Conservation (phyloP, 441 rosid genomes). For the Flueggea neowawraea region DNA sequence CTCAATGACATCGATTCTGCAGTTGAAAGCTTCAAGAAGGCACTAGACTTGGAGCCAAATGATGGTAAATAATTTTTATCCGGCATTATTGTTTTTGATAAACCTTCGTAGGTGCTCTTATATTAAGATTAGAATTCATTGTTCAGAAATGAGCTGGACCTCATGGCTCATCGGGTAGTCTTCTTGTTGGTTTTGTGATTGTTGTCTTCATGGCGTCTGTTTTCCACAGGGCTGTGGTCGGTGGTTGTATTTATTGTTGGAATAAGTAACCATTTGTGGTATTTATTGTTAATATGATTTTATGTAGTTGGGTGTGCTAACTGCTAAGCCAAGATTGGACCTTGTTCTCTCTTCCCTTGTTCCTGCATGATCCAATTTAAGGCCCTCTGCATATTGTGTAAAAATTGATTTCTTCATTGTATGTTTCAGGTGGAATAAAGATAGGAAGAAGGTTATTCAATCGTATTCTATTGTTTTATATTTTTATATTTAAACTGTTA, state of each 20-base stretch:
- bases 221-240: too few relatives aligned
- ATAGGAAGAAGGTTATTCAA: slow-evolving; percentile 31
- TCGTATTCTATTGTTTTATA: not conserved
- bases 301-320: too few relatives aligned
- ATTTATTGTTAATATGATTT: too few relatives aligned
- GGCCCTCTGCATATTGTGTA: not conserved
- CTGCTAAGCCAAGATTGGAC: not conserved
- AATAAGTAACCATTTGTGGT: too few relatives aligned
- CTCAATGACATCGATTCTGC: slow-evolving; percentile 42
- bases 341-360: not conserved
- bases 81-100: not conserved
- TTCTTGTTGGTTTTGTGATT: too few relatives aligned
- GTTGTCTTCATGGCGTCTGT: too few relatives aligned
- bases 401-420: not conserved
- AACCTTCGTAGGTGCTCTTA: not conserved
- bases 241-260: too few relatives aligned
- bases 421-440: slow-evolving; percentile 31
- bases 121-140: not conserved
- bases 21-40: slow-evolving; percentile 43
- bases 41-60: slow-evolving; percentile 40
- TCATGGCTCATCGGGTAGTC: not conserved
- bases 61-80: slow-evolving; percentile 26
- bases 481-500: not conserved
- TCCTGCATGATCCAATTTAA: not conserved
- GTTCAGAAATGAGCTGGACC: not conserved